Conservation (phyloP, 2,329 filamentous ascomycete species). For the Botrytis tulipae region DNA sequence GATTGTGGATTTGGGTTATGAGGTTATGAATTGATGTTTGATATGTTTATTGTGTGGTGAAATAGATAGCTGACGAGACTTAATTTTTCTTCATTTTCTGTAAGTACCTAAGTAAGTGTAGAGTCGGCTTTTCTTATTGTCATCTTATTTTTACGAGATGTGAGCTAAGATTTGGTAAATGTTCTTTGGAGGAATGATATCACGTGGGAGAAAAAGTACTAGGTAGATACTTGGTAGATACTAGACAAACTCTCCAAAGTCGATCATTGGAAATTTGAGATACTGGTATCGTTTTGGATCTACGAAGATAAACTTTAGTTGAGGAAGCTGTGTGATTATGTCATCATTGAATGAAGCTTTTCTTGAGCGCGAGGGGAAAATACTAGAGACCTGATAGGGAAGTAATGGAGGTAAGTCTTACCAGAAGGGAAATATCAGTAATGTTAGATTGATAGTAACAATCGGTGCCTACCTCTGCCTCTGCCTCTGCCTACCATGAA, state of each 20-base stretch:
- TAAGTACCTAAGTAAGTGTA: not conserved
- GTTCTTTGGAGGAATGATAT: no score
- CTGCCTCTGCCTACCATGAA: not conserved
- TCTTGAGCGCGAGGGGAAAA: not conserved
- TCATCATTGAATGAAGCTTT: not conserved
- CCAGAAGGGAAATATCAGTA: not conserved
- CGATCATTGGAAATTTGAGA: not conserved
- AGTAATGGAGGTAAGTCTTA: not conserved
- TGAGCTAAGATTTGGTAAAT: no score
- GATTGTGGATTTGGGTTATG: not conserved
- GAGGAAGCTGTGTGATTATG: not conserved
- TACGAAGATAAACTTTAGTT: not conserved
- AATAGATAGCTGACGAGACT: not conserved
- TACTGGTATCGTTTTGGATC: no score
- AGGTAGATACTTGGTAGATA: not conserved
- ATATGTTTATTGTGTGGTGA: no score
- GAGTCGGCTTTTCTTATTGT: not conserved
- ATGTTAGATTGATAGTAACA: not conserved
- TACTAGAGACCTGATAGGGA: no score
- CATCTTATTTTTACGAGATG: not conserved
- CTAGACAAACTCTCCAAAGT: not conserved
- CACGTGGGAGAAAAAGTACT: not conserved
- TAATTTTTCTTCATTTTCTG: not conserved
- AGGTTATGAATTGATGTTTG: no score
- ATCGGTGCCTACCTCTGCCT: not conserved